These are phyloP conservation scores for Phytophthora ramorum DNA, from an alignment of 352 stramenopile species.

Conservation along the genomic window DNA sequence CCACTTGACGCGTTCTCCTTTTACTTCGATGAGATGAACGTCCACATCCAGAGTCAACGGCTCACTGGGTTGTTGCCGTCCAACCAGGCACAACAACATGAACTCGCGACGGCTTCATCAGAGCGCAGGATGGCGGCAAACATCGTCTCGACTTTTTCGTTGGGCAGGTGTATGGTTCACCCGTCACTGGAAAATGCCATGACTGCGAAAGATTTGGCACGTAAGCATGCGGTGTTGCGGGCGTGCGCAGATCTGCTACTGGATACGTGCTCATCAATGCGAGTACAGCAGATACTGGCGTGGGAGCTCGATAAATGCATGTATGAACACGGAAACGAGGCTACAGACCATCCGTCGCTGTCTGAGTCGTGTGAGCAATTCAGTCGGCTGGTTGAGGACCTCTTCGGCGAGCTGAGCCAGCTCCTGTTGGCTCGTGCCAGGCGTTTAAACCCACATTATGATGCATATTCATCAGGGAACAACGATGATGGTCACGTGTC, in stretches of 20 bases:
- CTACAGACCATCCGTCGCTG: no score
- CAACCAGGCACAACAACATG: not conserved
- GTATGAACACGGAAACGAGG: not conserved
- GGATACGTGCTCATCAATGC: constrained; percentile 1
- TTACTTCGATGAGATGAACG: constrained; percentile 7
- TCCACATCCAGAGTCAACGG: constrained; percentile 4
- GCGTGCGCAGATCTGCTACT: constrained; percentile 7
- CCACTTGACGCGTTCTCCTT: constrained; percentile 11
- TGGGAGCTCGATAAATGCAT: not conserved
- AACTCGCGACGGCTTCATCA: not conserved
- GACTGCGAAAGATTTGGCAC: not conserved
- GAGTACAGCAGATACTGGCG: constrained; percentile 7
- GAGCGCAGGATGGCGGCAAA: not conserved
- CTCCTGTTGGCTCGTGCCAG: not conserved
- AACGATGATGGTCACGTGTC: not conserved
- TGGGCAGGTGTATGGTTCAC: not conserved
- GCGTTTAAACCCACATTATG: no score
- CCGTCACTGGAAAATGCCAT: not conserved
- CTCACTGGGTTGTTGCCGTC: not conserved
- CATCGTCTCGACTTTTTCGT: not conserved
- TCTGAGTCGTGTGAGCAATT: constrained; percentile 1
- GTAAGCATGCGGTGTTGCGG: constrained; percentile 2
- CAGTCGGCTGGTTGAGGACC: not conserved
- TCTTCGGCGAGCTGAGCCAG: not conserved
- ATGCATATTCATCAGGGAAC: not conserved